Base-by-base conservation (phyloP, 306 rosid species). In the Erythrophleum fordii region DNA sequence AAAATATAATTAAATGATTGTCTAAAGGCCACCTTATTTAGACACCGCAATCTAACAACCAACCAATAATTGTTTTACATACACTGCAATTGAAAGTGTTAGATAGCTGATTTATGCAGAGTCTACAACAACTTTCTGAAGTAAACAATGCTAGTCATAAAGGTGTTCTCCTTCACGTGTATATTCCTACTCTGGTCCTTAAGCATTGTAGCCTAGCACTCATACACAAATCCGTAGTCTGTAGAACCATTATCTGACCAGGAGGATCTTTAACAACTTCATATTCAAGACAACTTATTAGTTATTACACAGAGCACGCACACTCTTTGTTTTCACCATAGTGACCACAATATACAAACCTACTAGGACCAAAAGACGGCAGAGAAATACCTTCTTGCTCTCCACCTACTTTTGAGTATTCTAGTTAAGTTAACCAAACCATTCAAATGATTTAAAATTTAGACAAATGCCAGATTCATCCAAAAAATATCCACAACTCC, bases 1-100 rank as follows among this genome's bases (percentile, higher is more conserved):
- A 81, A 77, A 76, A 78, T 75, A 85, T 72, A 77, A 76, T 67
- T n/a, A 62, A 34, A n/a, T 1, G 17, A 55, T 69, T 75, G 14
- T 29, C 61, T 44, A 80, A 42, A 37, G 77, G 8, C 70, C 64
- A 69, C 5, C 74, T 65, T 16, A 66, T 44, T 28, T 16, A 77
- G 39, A 25, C 49, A 82, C 74, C 58, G 52, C 75, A 78, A 72
- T 49, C 74, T 53, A 53, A 76, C 16, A 45, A 71, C 77, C 9
- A 53, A 61, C 77, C 69, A 51, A 18, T 71, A 80, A 64, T 71
- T 41, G 42, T 61, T 80, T 28, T 16, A 31, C 72, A 73, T 13
- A 73, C 69, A 34, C 44, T 14, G 37, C 35, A 77, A 64, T 44
- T 25, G 29, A 16, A 75, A n/a, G 46, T 35, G 22, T 26, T 42